These are phyloP conservation scores for Peronospora belbahrii DNA, from an alignment of 352 stramenopile genomes.

Conservation along the genomic window DNA sequence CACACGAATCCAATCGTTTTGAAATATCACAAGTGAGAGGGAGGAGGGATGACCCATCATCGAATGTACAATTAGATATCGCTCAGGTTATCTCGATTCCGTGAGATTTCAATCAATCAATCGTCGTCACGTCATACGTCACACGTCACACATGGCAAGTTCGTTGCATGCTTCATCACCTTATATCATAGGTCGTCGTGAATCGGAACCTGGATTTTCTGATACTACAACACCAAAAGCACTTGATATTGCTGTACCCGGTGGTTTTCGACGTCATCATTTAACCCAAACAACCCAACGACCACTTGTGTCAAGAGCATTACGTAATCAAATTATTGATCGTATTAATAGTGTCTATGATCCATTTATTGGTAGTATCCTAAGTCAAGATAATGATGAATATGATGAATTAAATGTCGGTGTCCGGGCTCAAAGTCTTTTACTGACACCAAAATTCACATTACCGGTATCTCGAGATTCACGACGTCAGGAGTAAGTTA, in stretches of 20 bases:
- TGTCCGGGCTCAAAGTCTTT: constrained; percentile 52
- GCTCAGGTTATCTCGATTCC: too few relatives aligned
- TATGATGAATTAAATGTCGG: constrained; percentile 69
- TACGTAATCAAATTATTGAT: constrained; percentile 66
- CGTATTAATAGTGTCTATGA: constrained; percentile 74
- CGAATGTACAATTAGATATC: too few relatives aligned
- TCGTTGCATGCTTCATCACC: constrained; percentile 15
- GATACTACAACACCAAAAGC: constrained; percentile 34
- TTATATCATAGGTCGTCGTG: constrained; percentile 32
- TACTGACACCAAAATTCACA: constrained; percentile 52
- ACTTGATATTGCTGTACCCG: constrained; percentile 56
- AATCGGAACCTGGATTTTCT: constrained; percentile 47
- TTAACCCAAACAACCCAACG: constrained; percentile 33
- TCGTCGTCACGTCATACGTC: too few relatives aligned
- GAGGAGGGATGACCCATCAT: too few relatives aligned
- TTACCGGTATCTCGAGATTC: constrained; percentile 27
- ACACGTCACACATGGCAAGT: background rate
- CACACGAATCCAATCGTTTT: background rate
- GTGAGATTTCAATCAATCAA: too few relatives aligned
- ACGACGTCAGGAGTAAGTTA: too few relatives aligned
- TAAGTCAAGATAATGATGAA: constrained; percentile 76
- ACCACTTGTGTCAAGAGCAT: constrained; percentile 38
- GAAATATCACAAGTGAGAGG: too few relatives aligned
- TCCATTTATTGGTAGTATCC: constrained; percentile 73
- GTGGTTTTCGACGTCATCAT: constrained; percentile 65